phyloP scores from a whole-genome alignment of 345 rosid genomes.

The Lepidium sativum region DNA sequence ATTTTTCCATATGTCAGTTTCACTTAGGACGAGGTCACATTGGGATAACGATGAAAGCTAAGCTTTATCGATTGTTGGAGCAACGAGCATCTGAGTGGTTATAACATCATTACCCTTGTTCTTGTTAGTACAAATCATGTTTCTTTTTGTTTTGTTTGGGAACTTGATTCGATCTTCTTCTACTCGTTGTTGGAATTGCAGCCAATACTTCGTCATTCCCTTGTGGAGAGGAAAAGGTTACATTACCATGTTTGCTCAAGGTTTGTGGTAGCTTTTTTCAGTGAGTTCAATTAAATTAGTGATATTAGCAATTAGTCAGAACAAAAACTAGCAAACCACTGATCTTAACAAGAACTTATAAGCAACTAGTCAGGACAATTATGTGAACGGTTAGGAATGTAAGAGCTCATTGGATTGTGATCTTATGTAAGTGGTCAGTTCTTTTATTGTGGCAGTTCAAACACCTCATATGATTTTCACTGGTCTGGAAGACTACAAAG shows the following conservation, averaged over 20 bases:
- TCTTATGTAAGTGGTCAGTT: not conserved
- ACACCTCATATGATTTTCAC: slow-evolving; percentile 84
- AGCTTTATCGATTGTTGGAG: slow-evolving; percentile 61
- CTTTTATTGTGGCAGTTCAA: slow-evolving; percentile 54
- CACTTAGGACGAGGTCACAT: slow-evolving; percentile 89
- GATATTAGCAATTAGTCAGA: not conserved
- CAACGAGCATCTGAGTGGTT: slow-evolving; percentile 89
- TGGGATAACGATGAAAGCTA: slow-evolving; percentile 61
- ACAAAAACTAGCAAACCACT: too few relatives aligned
- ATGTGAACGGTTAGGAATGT: not conserved
- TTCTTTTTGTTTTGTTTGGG: not conserved
- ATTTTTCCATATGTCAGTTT: slow-evolving; percentile 38
- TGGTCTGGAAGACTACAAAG: slow-evolving; percentile 97
- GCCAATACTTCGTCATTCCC: slow-evolving; percentile 84
- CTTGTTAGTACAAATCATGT: not conserved
- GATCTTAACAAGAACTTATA: too few relatives aligned
- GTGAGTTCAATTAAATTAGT: not conserved
- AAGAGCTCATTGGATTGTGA: not conserved
- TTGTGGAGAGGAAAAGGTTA: slow-evolving; percentile 90
- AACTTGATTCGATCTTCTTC: slow-evolving; percentile 3
- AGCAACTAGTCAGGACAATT: too few relatives aligned
- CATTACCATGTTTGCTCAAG: slow-evolving; percentile 88
- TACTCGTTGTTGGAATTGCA: slow-evolving; percentile 28
- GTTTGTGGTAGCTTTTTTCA: slow-evolving; percentile 23
- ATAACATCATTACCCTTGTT: not conserved